Evolutionary conservation across 768 basidiomycete genomes (phyloP).

Genomic region (Mycena rebaudengoi): DNA sequence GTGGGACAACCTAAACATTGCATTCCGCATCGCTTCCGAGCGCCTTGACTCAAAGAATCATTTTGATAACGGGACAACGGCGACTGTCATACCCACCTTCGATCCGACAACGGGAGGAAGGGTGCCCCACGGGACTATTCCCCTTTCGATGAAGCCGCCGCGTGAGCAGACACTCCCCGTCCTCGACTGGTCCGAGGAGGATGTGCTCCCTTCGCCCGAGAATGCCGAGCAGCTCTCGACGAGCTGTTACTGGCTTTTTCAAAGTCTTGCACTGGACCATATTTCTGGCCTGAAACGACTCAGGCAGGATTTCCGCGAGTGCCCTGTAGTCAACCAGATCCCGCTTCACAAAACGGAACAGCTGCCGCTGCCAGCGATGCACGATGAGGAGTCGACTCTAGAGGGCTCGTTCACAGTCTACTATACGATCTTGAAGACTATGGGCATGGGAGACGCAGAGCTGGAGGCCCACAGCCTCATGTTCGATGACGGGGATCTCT

Average conservation of each 20-base stretch:
- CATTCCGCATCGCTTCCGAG: slow-evolving; percentile 33
- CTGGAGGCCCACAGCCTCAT: slow-evolving; percentile 15
- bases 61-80: slow-evolving; percentile 41
- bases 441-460: slow-evolving; percentile 1
- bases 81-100: slow-evolving; percentile 32
- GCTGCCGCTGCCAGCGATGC: slow-evolving; percentile 21
- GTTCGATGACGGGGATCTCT: slow-evolving; percentile 19
- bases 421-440: background rate
- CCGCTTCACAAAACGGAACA: slow-evolving; percentile 23
- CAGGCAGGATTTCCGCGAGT: background rate
- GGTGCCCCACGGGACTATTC: slow-evolving; percentile 9
- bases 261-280: slow-evolving; percentile 1
- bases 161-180: slow-evolving; percentile 5
- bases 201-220: background rate
- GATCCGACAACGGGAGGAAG: slow-evolving; percentile 11
- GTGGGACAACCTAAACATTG: slow-evolving; percentile 43
- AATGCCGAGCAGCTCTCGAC: background rate
- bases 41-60: slow-evolving; percentile 32
- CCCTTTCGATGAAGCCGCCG: slow-evolving; percentile 3
- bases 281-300: slow-evolving; percentile 12
- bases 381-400: slow-evolving; percentile 25
- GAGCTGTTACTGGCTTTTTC: background rate
- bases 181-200: background rate
- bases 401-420: slow-evolving; percentile 21
- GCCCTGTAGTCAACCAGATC: slow-evolving; percentile 13